These are phyloP conservation scores for Lasiosphaeris hirsuta DNA, from an alignment of 495 filamentous ascomycete species.

Conservation along the genomic window DNA sequence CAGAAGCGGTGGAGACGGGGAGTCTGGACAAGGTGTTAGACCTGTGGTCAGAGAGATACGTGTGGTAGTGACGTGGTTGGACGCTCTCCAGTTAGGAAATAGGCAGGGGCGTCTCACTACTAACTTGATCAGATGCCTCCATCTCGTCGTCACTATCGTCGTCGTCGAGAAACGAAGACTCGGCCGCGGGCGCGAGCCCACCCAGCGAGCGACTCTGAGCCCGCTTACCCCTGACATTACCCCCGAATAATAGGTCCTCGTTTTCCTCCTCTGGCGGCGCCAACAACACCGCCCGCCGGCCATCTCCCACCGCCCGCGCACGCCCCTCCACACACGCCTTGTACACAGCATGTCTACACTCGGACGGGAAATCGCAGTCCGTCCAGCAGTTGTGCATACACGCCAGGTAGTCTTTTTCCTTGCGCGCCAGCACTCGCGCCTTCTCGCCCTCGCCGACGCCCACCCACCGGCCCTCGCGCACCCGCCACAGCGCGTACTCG, in stretches of 20 bases:
- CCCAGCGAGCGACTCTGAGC: neutral
- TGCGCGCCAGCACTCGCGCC: conserved; percentile 11
- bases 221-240: neutral
- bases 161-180: no score
- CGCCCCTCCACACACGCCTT: conserved; percentile 10
- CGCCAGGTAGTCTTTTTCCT: conserved; percentile 26
- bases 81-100: no score
- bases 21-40: no score
- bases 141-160: no score
- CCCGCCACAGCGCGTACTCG: neutral
- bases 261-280: neutral
- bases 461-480: neutral
- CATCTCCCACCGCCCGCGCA: neutral
- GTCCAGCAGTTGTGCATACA: conserved; percentile 34
- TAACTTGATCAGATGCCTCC: no score
- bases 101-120: no score
- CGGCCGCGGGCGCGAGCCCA: no score
- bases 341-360: conserved; percentile 33
- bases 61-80: no score
- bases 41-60: no score
- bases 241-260: neutral
- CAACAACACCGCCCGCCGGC: neutral
- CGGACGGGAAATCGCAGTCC: conserved; percentile 44
- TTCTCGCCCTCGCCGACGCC: neutral
- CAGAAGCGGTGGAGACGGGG: no score